Evolutionary conservation across 2,329 filamentous ascomycete genomes (phyloP).

Genomic region (Neofusicoccum umdonicola): DNA sequence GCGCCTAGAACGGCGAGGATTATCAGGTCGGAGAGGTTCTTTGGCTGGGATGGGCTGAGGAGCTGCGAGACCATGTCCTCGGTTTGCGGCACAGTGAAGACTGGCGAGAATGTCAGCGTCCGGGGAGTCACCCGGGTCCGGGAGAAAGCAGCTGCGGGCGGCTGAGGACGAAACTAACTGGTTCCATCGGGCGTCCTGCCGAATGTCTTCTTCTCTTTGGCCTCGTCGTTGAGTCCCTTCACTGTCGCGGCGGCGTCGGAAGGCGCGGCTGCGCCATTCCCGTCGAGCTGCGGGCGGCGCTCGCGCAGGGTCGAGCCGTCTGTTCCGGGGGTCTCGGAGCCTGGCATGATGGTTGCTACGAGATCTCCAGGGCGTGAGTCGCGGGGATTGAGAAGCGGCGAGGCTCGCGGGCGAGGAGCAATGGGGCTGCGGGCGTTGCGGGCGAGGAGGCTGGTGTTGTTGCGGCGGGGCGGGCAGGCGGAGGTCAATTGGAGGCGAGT

Average conservation of each 20-base stretch:
- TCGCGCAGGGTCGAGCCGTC: constrained; percentile 1
- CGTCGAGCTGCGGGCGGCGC: not conserved
- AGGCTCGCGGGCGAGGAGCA: not conserved
- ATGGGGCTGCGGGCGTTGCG: not conserved
- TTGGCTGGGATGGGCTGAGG: constrained; percentile 88
- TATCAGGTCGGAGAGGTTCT: constrained; percentile 82
- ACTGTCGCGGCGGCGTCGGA: constrained; percentile 30
- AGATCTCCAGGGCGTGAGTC: not conserved
- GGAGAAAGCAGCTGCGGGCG: not conserved
- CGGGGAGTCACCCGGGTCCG: not conserved
- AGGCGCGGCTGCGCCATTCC: not conserved
- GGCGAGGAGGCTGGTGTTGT: not conserved
- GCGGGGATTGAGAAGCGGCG: not conserved
- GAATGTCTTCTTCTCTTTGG: constrained; percentile 72
- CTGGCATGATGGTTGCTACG: constrained; percentile 1
- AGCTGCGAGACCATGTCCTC: constrained; percentile 99
- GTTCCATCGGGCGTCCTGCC: constrained; percentile 87
- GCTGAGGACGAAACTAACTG: constrained; percentile 57
- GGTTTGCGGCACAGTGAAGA: constrained; percentile 92
- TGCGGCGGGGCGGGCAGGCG: not conserved
- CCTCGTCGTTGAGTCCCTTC: constrained; percentile 50
- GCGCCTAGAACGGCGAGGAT: constrained; percentile 75
- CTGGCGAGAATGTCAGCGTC: constrained; percentile 48
- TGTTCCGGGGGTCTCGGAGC: constrained; percentile 16
- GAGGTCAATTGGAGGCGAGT: not conserved